Base-by-base conservation (phyloP, 768 basidiomycete species). In the Rhodosporidiobolus sp. region DNA sequence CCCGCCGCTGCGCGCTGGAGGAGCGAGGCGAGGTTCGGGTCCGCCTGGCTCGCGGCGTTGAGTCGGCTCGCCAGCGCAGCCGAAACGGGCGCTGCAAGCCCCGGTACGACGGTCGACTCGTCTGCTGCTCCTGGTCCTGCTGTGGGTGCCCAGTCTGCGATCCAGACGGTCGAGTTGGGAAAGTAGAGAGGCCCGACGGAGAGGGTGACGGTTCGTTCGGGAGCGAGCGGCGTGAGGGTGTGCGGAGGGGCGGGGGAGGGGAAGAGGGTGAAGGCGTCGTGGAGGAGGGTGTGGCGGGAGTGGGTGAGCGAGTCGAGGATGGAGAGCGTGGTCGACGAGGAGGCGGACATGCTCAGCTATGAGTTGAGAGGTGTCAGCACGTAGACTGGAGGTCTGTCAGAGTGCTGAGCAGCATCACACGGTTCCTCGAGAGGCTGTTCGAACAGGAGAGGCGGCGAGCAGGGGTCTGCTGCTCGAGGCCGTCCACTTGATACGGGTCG, bases 151-250 rank as follows among this genome's bases (percentile, higher is more conserved):
- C 32, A 63, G 38, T 32, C 46, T 53, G 45, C 69, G 35, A 70
- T 62, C 53, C 53, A 65, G n/a, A 75, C 50, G 48, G 35, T n/a
- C 19, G 66, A 52, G 4, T 32, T 9, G 35, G n/a, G 14, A 66
- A 75, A 70, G 28, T 57, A 64, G 63, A 71, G 74, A 9, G 74
- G 74, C 0, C 74, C 74, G 69, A 75, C 54, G 17, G 63, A 52
- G 46, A 75, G 34, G 7, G 48, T 71, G 11, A 61, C 26, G 19
- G 68, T 59, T 3, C 14, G 38, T 7, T 7, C 38, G 7, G 38
- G 38, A 14, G 65, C 50, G 54, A 74, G 63, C 12, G 54, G 65
- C 1, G 49, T 9, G 38, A 74, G 38, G 14, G 45, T 38, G 65
- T 74, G 73, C 5, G 73, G 60, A 53, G 61, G 61, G 22, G 50